Evolutionary conservation across 345 rosid species (phyloP).

Genomic region (Cardamine occulta): DNA sequence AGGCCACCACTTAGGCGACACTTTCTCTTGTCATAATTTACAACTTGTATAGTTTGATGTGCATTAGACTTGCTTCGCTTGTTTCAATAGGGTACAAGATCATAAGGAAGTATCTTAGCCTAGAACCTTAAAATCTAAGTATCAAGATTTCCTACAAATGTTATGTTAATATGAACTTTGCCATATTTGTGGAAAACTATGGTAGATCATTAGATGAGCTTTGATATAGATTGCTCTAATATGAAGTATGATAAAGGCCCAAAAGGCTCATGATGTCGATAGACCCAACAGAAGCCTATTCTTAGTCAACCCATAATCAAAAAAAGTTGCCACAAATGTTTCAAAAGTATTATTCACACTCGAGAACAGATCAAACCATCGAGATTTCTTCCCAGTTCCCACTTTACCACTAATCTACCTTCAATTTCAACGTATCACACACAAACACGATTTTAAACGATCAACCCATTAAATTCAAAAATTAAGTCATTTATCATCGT

Average conservation of each 20-base stretch:
- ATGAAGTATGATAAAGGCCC: not conserved
- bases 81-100: constrained; percentile 14
- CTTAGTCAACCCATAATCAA: not conserved
- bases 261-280: not conserved
- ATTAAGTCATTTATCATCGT: not conserved
- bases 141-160: constrained; percentile 8
- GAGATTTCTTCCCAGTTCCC: not conserved
- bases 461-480: not conserved
- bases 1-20: too few species aligned
- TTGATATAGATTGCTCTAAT: not conserved
- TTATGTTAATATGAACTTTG: not conserved
- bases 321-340: constrained; percentile 10
- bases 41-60: not conserved
- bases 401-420: not conserved
- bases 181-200: not conserved
- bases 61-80: not conserved
- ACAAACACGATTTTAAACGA: not conserved
- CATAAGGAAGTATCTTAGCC: not conserved
- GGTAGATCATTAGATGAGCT: not conserved
- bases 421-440: not conserved
- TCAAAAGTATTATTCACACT: not conserved
- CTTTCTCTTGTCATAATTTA: not conserved
- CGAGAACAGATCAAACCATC: not conserved
- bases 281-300: not conserved
- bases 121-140: constrained; percentile 10